Evolutionary conservation across 495 filamentous ascomycete species (phyloP).

Genomic region (Aspergillus ellipticus): DNA sequence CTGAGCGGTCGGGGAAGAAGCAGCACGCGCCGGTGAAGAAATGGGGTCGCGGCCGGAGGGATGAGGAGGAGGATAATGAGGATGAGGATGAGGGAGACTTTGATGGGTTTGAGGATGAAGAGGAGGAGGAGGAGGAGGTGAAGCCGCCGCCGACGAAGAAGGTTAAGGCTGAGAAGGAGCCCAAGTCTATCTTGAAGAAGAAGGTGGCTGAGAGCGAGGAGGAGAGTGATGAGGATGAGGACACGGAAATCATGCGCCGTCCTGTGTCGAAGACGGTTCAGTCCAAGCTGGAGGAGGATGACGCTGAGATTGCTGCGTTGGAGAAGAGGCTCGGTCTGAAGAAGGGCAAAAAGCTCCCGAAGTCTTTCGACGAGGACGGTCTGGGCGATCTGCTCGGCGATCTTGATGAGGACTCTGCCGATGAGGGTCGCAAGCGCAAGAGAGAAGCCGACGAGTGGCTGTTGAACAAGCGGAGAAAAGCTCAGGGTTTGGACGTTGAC

Average conservation of each 20-base stretch:
- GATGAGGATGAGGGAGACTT: conserved; percentile 27
- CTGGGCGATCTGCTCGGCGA: conserved; percentile 76
- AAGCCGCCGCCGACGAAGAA: conserved; percentile 15
- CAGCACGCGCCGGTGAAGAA: conserved; percentile 25
- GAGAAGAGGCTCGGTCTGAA: conserved; percentile 89
- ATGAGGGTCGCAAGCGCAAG: conserved; percentile 51
- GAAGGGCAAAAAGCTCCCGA: conserved; percentile 67
- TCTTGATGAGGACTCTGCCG: conserved; percentile 50
- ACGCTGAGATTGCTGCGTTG: conserved; percentile 80
- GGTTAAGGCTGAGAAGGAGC: conserved; percentile 21
- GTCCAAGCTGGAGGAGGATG: conserved; percentile 65
- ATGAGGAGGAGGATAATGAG: conserved; percentile 14
- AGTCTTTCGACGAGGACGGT: conserved; percentile 80
- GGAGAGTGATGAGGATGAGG: conserved; percentile 20
- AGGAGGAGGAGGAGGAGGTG: conserved; percentile 20
- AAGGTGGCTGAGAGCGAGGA: conserved; percentile 18
- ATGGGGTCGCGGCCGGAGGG: conserved; percentile 15
- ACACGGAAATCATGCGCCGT: conserved; percentile 20
- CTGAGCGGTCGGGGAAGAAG: conserved; percentile 55
- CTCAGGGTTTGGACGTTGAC: conserved; percentile 39
- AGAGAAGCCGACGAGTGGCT: conserved; percentile 53
- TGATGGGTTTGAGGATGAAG: conserved; percentile 18
- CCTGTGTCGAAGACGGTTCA: conserved; percentile 56
- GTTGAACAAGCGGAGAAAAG: conserved; percentile 65
- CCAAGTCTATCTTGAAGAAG: conserved; percentile 46